Conservation (phyloP, 225 moss, liverwort and hornwort genomes). For the Polytrichum formosum region DNA sequence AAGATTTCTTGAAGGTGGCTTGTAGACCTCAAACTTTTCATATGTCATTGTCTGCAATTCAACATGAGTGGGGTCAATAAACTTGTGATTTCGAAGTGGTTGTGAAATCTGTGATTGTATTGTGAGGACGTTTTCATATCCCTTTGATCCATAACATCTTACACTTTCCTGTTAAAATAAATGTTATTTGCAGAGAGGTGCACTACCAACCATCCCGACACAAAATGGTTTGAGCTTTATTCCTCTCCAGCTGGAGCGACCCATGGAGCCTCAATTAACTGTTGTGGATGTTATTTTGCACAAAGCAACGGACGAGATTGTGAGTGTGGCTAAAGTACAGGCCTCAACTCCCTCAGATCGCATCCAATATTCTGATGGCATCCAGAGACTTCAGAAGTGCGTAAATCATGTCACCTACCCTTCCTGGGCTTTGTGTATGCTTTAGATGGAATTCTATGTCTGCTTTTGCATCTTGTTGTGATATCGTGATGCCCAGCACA, state of each 20-base stretch:
- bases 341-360: constrained; percentile 41
- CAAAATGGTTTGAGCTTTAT: constrained; percentile 58
- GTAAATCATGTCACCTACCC: not conserved
- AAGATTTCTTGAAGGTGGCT: constrained; percentile 77
- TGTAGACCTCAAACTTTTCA: too few relatives aligned
- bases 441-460: too few relatives aligned
- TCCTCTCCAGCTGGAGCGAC: constrained; percentile 55
- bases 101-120: too few relatives aligned
- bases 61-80: too few relatives aligned
- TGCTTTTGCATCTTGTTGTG: too few relatives aligned
- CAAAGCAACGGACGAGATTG: constrained; percentile 87
- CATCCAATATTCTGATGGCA: constrained; percentile 72
- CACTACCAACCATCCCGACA: constrained; percentile 63
- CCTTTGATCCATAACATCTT: too few relatives aligned
- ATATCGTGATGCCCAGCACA: too few relatives aligned
- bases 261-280: constrained; percentile 54
- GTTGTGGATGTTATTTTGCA: constrained; percentile 71
- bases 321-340: constrained; percentile 37
- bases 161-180: too few relatives aligned
- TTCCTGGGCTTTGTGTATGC: too few relatives aligned
- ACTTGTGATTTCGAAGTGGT: too few relatives aligned
- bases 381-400: constrained; percentile 76
- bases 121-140: too few relatives aligned
- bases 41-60: too few relatives aligned
- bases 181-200: constrained; percentile 59